Base-by-base conservation (phyloP, 163 green algal species). In the Chlamydomonas reinhardtii region DNA sequence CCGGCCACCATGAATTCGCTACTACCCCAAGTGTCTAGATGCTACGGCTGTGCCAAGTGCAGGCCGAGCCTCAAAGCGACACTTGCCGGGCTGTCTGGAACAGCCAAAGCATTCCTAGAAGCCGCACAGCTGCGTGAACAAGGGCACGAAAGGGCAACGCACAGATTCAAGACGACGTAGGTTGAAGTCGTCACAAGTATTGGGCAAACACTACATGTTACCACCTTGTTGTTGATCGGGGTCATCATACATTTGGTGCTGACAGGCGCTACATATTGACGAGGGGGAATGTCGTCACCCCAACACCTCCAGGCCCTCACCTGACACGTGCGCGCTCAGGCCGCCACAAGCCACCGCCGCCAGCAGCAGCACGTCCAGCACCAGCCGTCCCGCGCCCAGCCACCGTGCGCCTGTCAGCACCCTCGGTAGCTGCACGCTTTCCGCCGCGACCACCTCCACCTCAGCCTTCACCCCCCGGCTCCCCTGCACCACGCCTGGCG, bases 101-200 rank as follows among this genome's bases (percentile, higher is more conserved):
- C 22, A 86, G 68, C 79, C 79, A 86, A 22, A 86, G 52, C 69
- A 72, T 78, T 0, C 79, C 79, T 27, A 86, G 16, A 15, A 86
- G 6, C 25, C 35, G 56, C 70, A 73, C 39, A 27, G 70, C 80
- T 79, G 80, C 39, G 39, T 48, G n/a, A n/a, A n/a, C n/a, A n/a
- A n/a, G n/a, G n/a, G n/a, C n/a, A n/a, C 39, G 39, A 48, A 8
- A 48, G 39, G 39, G 39, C 39, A 48, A 48, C 5, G 39, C 39
- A 48, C n/a, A n/a, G n/a, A n/a, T n/a, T n/a, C n/a, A n/a, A n/a
- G n/a, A n/a, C n/a, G n/a, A n/a, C n/a, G n/a, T n/a, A n/a, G n/a
- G n/a, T n/a, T n/a, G n/a, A n/a, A n/a, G n/a, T n/a, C n/a, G n/a
- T n/a, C n/a, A n/a, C n/a, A n/a, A n/a, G n/a, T n/a, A n/a, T n/a